Evolutionary conservation across 2,329 filamentous ascomycete species (phyloP).

Genomic region (Paracamarosporium sp.): DNA sequence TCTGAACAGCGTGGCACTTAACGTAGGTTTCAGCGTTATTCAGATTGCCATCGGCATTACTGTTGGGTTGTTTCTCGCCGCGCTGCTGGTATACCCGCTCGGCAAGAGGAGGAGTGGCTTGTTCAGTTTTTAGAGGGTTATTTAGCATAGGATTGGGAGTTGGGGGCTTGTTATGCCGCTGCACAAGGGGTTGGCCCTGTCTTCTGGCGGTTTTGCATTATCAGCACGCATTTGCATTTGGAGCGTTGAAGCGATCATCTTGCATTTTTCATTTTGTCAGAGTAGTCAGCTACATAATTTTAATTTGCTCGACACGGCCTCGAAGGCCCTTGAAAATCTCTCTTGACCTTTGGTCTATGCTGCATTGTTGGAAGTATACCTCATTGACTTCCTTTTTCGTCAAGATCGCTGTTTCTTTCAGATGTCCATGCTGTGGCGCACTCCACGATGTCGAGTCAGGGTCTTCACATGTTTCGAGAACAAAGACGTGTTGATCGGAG

Average conservation of each 20-base stretch:
- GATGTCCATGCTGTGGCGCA: no score
- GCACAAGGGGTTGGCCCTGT: not conserved
- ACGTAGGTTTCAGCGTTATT: slow-evolving; percentile 56
- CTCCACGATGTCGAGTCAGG: no score
- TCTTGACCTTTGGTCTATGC: not conserved
- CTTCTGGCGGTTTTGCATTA: not conserved
- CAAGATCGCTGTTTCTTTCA: not conserved
- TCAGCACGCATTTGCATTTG: not conserved
- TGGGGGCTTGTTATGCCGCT: not conserved
- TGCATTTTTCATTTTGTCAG: not conserved
- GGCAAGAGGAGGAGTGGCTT: slow-evolving; percentile 54
- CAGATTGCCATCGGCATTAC: slow-evolving; percentile 61
- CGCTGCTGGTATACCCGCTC: slow-evolving; percentile 57
- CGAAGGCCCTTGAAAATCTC: no score
- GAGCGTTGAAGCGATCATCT: not conserved
- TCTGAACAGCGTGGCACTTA: slow-evolving; percentile 55
- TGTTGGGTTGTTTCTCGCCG: slow-evolving; percentile 56
- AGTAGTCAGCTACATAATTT: not conserved
- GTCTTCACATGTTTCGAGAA: not conserved
- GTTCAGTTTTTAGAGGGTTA: slow-evolving; percentile 37
- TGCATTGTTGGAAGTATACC: not conserved
- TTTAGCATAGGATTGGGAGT: not conserved
- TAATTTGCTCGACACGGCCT: no score
- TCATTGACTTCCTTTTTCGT: not conserved
- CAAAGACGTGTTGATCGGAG: not conserved